Evolutionary conservation across 176 grass and related monocot species (phyloP), one percentile per base, ranked within the genome.

Genomic region (Phoenix roebelenii): DNA sequence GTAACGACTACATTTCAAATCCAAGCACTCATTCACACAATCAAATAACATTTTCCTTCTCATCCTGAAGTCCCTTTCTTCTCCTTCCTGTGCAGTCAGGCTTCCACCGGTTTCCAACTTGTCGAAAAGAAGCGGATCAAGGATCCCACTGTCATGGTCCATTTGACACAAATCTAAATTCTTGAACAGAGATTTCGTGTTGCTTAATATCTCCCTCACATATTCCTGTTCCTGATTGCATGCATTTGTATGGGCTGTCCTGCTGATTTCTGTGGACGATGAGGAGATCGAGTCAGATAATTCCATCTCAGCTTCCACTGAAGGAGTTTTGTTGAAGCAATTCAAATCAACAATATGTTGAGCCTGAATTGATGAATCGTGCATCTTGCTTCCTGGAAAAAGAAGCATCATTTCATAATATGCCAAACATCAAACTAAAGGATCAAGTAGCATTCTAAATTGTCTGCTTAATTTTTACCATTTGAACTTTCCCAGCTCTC

Each of bases 1-100:
- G 59, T 90, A 78, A 30, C 67, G 70, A 50, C 52, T 16, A 49
- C 69, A 65, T 78, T 79, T 80, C 51, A 50, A 77, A 44, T 82
- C 75, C 57, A 97, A 66, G 69, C 75, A 88, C 66, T 97, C 83
- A 52, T 70, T 87, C 32, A 88, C 55, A 58, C 80, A 80, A 53
- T 85, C 80, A 17, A 82, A 90, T 54, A 87, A 55, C 4, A 96
- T 62, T 19, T 49, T 72, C 32, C 81, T 85, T 44, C 78, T 69
- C 16, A 56, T 57, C 20, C 17, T 51, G 58, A 64, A 50, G 44
- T 74, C 65, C 22, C 67, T 15, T 16, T 48, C 28, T 15, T 70
- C 49, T 19, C 55, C 67, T 71, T 80, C 73, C 62, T 78, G 52
- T 58, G 22, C 64, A 54, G 50, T 73, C 44, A 66, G 32, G 52